These are phyloP conservation scores for Yamadazyma tumulicola DNA, from an alignment of 805 yeast genomes.

Conservation along the genomic window DNA sequence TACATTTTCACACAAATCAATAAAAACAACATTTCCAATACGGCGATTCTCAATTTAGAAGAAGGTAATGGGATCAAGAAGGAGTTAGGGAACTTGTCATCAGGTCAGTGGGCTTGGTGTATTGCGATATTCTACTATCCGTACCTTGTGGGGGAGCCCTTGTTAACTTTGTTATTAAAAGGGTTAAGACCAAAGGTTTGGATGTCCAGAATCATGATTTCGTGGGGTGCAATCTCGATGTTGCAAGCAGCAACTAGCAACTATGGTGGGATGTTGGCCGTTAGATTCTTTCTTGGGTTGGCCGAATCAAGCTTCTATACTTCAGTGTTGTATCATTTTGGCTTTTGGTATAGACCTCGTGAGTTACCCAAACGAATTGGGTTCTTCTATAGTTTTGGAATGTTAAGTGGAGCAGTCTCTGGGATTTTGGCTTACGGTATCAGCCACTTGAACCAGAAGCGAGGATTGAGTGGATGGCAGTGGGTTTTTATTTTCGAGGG, in stretches of 20 bases:
- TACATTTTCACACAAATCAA: conserved; percentile 13
- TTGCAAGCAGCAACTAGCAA: conserved; percentile 10
- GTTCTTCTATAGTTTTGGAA: conserved; percentile 18
- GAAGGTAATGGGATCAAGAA: conserved; percentile 11
- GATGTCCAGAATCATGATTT: conserved; percentile 13
- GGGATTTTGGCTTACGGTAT: conserved; percentile 21
- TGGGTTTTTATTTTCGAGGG: conserved; percentile 15
- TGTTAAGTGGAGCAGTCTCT: conserved; percentile 18
- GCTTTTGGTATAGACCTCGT: conserved; percentile 19
- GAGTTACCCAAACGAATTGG: conserved; percentile 21
- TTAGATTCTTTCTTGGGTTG: conserved; percentile 11
- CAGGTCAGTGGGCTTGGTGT: conserved; percentile 15
- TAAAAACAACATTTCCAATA: conserved; percentile 13
- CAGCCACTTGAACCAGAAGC: conserved; percentile 10
- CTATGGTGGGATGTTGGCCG: conserved; percentile 10
- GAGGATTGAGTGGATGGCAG: conserved; percentile 11
- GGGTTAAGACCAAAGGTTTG: conserved; percentile 10
- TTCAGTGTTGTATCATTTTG: conserved; percentile 15
- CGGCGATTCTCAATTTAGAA: conserved; percentile 12
- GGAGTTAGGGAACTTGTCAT: conserved; percentile 6
- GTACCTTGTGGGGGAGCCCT: conserved; percentile 11
- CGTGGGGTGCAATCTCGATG: conserved; percentile 13
- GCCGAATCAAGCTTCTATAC: conserved; percentile 12
- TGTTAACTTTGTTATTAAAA: conserved; percentile 10
- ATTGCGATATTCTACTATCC: conserved; percentile 12